Conservation (phyloP, 225 moss, liverwort and hornwort species). For the Climacium dendroides region DNA sequence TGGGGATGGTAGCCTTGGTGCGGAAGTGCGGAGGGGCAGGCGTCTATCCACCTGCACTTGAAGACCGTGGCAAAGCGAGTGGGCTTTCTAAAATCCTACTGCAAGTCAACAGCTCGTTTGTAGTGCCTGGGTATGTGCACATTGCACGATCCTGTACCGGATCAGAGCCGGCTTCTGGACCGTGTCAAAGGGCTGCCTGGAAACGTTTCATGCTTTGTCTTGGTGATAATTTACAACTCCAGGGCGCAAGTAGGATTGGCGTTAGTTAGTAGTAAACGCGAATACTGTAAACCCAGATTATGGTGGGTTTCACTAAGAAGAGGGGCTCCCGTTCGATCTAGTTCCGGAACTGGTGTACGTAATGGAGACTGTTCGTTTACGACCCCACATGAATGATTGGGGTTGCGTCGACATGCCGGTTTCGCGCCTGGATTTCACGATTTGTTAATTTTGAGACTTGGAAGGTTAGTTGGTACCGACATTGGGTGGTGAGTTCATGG, state of each 20-base stretch:
- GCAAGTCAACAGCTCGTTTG: background rate
- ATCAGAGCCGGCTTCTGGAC: background rate
- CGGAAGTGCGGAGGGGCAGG: background rate
- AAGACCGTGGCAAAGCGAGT: background rate
- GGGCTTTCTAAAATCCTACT: too few species aligned
- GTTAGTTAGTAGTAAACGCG: background rate
- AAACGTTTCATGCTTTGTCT: background rate
- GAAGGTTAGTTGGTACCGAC: background rate
- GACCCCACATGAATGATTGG: background rate
- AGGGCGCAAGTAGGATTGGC: background rate
- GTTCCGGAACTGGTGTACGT: background rate
- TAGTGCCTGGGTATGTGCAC: background rate
- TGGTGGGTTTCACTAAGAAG: background rate
- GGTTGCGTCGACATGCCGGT: background rate
- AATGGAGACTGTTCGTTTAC: background rate
- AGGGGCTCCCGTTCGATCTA: background rate
- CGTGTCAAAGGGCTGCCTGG: background rate
- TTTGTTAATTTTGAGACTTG: background rate
- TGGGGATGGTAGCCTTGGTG: background rate
- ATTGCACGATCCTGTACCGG: background rate
- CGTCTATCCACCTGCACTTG: background rate
- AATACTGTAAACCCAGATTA: background rate
- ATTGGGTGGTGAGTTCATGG: background rate
- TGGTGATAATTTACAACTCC: background rate
- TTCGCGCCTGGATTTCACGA: background rate